phyloP scores from a whole-genome alignment of 352 stramenopile genomes.

The Saprolegnia diclina region DNA sequence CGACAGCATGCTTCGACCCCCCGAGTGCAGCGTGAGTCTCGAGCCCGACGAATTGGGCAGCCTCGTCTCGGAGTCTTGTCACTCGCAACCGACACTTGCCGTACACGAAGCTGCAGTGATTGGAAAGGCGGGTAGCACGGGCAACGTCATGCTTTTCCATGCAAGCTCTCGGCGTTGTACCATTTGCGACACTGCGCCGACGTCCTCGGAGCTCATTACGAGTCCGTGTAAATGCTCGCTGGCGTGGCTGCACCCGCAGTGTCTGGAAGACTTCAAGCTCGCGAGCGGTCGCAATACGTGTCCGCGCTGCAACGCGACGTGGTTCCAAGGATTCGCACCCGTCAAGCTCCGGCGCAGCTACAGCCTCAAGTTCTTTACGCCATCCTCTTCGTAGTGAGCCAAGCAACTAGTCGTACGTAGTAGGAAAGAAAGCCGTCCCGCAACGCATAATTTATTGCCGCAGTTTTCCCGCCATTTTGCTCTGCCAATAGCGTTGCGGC shows the following conservation, averaged over 20 bases:
- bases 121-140: neutral
- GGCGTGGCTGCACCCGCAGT: constrained; percentile 17
- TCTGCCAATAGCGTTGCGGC: too few species aligned
- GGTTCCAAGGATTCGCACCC: constrained; percentile 22
- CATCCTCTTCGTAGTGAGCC: neutral
- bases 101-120: neutral
- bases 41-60: neutral
- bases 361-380: constrained; percentile 11
- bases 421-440: neutral
- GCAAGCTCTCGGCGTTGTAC: neutral
- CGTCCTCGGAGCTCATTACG: neutral
- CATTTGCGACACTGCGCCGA: neutral
- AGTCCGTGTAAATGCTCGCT: constrained; percentile 25
- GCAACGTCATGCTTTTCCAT: neutral
- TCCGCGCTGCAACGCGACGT: constrained; percentile 11
- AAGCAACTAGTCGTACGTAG: neutral
- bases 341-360: constrained; percentile 23
- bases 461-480: neutral
- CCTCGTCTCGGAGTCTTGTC: neutral
- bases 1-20: neutral
- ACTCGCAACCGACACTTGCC: neutral
- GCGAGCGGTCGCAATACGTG: constrained; percentile 22
- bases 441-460: neutral
- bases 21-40: neutral
- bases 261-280: constrained; percentile 15